A percentile compares a stretch with the other conserved stretches of the same genome.
These are phyloP conservation scores for Diaporthe sp. DNA, from an alignment of 2,329 filamentous ascomycete species.

Conservation along the genomic window DNA sequence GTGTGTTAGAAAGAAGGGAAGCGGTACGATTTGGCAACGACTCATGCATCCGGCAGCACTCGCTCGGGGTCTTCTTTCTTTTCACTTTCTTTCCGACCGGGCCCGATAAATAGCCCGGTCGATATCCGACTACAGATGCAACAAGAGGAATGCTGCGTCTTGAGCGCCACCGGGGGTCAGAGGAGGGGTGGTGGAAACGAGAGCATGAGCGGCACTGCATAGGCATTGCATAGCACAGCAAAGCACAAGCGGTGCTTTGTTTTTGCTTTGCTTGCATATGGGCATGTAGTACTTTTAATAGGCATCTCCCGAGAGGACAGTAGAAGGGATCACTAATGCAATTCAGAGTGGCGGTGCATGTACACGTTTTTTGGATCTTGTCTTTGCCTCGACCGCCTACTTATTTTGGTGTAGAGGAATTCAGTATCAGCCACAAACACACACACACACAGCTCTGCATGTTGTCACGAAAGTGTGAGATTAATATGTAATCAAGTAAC, in stretches of 20 bases:
- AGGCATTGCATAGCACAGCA: not conserved
- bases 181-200: not conserved
- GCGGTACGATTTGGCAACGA: conserved; percentile 26
- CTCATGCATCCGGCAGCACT: conserved; percentile 18
- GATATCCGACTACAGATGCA: not conserved
- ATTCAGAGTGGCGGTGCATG: conserved; percentile 9
- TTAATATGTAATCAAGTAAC: not conserved
- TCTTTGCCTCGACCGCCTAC: not conserved
- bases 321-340: conserved; percentile 21
- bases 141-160: conserved; percentile 9
- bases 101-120: not conserved
- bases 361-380: conserved; percentile 7
- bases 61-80: not conserved
- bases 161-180: not conserved
- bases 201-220: conserved; percentile 14
- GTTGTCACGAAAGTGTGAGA: not conserved
- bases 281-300: conserved; percentile 34
- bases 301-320: conserved; percentile 27
- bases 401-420: not conserved
- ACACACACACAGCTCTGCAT: not conserved
- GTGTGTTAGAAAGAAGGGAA: conserved; percentile 22
- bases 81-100: conserved; percentile 6
- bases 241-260: not conserved
- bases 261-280: conserved; percentile 23
- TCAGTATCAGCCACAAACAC: too few relatives aligned